These are phyloP conservation scores for Phytophthora citrophthora DNA, from an alignment of 352 stramenopile species.

Conservation along the genomic window DNA sequence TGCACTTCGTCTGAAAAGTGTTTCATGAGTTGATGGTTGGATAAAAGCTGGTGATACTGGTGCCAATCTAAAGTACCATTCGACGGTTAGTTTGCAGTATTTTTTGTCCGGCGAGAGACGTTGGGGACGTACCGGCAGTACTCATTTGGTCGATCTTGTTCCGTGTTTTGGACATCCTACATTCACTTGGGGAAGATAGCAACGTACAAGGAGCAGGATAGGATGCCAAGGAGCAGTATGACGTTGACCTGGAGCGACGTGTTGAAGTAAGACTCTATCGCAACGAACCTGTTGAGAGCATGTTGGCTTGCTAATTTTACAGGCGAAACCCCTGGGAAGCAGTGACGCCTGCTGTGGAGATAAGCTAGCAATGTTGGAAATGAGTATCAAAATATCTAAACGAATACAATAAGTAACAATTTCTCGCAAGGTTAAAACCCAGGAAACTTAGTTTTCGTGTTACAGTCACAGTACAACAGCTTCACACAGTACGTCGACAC, in stretches of 20 bases:
- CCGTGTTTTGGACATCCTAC: conserved; percentile 60
- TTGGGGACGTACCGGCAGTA: conserved; percentile 47
- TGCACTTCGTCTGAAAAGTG: conserved; percentile 69
- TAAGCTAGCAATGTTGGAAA: too few species aligned
- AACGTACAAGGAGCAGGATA: not conserved
- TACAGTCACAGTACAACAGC: not conserved
- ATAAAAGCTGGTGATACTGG: conserved; percentile 68
- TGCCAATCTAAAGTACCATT: conserved; percentile 55
- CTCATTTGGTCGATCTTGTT: conserved; percentile 84
- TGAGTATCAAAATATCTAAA: too few species aligned
- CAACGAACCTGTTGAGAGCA: conserved; percentile 10
- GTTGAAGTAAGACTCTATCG: conserved; percentile 11
- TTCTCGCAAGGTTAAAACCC: too few species aligned
- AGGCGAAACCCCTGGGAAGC: conserved; percentile 32
- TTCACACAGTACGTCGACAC: not conserved
- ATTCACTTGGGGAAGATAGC: not conserved
- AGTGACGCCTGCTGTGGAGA: not conserved
- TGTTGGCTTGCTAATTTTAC: conserved; percentile 28
- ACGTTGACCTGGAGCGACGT: conserved; percentile 10
- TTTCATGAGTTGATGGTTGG: conserved; percentile 58
- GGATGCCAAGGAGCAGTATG: conserved; percentile 5
- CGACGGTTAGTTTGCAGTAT: not conserved
- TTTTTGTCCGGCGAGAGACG: not conserved
- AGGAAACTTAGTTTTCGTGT: too few species aligned
- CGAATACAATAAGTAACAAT: too few species aligned